Conservation (phyloP, 176 grass and related monocot genomes). For the Paspalum vaginatum region DNA sequence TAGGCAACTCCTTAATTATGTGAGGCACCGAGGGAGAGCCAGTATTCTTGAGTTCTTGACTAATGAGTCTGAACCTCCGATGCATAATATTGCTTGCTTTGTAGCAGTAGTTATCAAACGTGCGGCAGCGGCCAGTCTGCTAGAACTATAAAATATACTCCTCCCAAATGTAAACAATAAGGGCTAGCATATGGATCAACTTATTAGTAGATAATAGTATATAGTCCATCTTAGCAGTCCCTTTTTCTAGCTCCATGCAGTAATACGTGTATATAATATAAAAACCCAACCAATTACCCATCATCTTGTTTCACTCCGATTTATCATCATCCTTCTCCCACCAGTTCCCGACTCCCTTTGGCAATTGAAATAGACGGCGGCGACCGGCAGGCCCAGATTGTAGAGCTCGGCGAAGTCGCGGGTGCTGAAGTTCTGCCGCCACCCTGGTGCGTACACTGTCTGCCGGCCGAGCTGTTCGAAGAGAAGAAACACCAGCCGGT, state of each 20-base stretch:
- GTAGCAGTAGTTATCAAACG: background rate
- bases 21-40: background rate
- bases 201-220: background rate
- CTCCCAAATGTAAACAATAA: background rate
- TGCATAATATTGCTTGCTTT: constrained; percentile 18
- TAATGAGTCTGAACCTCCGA: background rate
- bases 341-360: constrained; percentile 79
- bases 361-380: constrained; percentile 91
- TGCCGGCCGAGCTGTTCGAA: constrained; percentile 75
- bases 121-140: background rate
- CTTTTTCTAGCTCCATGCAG: constrained; percentile 16
- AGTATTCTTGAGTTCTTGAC: background rate
- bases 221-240: constrained; percentile 9
- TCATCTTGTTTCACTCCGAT: constrained; percentile 5
- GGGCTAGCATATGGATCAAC: background rate
- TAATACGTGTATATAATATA: background rate
- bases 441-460: constrained; percentile 67
- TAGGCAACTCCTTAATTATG: background rate
- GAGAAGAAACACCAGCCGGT: constrained; percentile 82
- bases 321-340: constrained; percentile 74
- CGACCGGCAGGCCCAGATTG: constrained; percentile 78
- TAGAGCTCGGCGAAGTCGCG: constrained; percentile 93
- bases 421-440: constrained; percentile 81
- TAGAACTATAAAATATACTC: background rate
- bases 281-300: background rate